Evolutionary conservation across 768 basidiomycete species (phyloP), one percentile per base, ranked within the genome.

Genomic region (Auriscalpium microsporum): DNA sequence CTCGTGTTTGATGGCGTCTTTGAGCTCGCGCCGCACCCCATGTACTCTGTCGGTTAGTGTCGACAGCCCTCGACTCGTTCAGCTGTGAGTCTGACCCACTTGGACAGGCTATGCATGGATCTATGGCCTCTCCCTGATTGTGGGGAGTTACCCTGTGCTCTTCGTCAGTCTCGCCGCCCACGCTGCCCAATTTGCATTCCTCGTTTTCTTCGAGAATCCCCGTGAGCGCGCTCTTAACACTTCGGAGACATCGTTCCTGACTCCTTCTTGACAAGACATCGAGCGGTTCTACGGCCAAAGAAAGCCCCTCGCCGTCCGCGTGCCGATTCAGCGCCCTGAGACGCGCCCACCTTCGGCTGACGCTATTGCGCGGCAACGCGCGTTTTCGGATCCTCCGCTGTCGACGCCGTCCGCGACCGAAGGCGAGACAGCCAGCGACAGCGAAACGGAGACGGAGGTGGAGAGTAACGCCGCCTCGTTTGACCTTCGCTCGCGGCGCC

Each of bases 1-100:
- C 77, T 98, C 13, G 87, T 97, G 2, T 99, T 99, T 64, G 95
- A 99, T 67, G 96, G 96, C 14, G 95, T 99, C 16, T 99, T 97
- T 62, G 95, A 98, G 67, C 75, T 94, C 42, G 87, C 90, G 4
- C 89, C 90, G 2, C 90, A 92, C 65, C 89, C 95, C 0, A 97
- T 98, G 95, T 97, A 97, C 69, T 94, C 91, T 28, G 90, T 93
- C 55, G 84, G 83, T 72, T 75, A 34, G 72, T 67, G 16, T 37
- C 19, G 6, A 8, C 42, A 45, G 10, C 40, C 14, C 8, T 35
- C 16, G 3, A 44, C 40, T 48, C 63, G 16, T 42, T 49, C 21
- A n/a, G n/a, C n/a, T 35, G 56, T 9, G 40, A 36, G 55, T 17
- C 28, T 28, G 28, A 28, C 28, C 5, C 28, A 28, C 28, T 44